A percentile compares a stretch with the other conserved stretches of the same genome.
Conservation (phyloP, 345 rosid genomes). For the Populus pruinosa region DNA sequence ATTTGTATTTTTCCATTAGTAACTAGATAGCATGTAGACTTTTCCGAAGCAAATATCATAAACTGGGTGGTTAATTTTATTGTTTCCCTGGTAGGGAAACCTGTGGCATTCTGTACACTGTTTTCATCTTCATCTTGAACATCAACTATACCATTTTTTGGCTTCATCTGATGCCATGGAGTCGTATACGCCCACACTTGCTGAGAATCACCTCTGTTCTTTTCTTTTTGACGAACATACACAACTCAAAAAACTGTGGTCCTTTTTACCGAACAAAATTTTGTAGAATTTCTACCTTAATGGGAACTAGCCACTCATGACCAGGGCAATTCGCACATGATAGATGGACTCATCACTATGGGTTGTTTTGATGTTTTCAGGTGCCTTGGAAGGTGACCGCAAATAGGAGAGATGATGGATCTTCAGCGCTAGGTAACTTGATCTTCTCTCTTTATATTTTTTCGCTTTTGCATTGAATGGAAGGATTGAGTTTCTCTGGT, state of each 20-base stretch:
- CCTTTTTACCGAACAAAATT: background rate
- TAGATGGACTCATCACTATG: background rate
- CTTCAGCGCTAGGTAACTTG: background rate
- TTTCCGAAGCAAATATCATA: background rate
- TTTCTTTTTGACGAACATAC: too few species aligned
- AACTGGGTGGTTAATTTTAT: background rate
- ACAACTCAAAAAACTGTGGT: background rate
- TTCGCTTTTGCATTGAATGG: background rate
- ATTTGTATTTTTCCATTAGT: background rate
- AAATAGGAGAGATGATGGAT: too few species aligned
- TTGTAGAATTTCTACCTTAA: background rate
- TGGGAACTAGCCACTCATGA: background rate
- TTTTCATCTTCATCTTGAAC: background rate
- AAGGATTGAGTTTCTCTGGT: background rate
- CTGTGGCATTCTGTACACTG: background rate
- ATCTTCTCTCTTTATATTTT: background rate
- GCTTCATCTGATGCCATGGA: background rate
- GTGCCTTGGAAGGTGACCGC: background rate
- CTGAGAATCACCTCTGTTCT: too few species aligned
- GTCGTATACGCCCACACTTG: background rate
- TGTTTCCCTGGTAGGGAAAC: background rate
- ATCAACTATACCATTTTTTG: background rate
- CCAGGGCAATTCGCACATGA: background rate
- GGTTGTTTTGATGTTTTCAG: background rate
- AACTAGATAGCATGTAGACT: background rate